A percentile compares a stretch with the other conserved stretches of the same genome.
phyloP scores from a whole-genome alignment of 768 basidiomycete species.

The Sporobolomyces phaffii region DNA sequence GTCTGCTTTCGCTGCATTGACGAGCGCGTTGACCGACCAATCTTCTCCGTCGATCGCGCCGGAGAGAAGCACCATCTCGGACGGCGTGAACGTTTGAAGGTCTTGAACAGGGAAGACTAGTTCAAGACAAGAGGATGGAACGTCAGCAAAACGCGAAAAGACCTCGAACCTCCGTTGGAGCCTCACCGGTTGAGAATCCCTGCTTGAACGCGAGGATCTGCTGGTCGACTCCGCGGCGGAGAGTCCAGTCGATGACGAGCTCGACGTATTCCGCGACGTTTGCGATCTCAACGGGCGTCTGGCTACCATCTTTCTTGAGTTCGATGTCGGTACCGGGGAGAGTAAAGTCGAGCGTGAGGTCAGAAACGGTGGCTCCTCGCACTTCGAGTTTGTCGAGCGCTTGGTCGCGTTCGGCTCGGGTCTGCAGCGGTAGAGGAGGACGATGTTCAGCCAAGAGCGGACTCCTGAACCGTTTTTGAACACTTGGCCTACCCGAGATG shows the following conservation, averaged over 20 bases:
- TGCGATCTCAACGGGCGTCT: constrained; percentile 71
- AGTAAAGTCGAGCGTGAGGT: constrained; percentile 91
- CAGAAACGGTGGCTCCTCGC: constrained; percentile 67
- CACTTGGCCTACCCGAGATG: constrained; percentile 42
- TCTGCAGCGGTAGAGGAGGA: constrained; percentile 13
- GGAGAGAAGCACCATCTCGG: constrained; percentile 81
- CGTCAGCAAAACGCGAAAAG: too few species aligned
- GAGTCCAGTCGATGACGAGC: constrained; percentile 79
- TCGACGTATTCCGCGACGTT: constrained; percentile 85
- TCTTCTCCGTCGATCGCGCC: constrained; percentile 67
- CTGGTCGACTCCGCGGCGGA: constrained; percentile 67
- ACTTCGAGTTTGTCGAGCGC: constrained; percentile 52
- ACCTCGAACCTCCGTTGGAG: too few species aligned
- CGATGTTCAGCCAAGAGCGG: constrained; percentile 2
- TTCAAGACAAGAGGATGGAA: too few species aligned
- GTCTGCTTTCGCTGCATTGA: constrained; percentile 88
- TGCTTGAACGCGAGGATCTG: constrained; percentile 89
- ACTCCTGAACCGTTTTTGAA: too few species aligned
- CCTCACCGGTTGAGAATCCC: constrained; percentile 64
- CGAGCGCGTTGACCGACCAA: constrained; percentile 83
- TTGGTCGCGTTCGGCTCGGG: constrained; percentile 34
- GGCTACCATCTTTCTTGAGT: constrained; percentile 75
- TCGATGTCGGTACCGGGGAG: constrained; percentile 86
- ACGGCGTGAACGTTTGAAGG: constrained; percentile 82
- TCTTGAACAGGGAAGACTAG: constrained; percentile 90